Evolutionary conservation across 208 protist genomes (phyloP).

Genomic region (Entamoeba moshkovskii): DNA sequence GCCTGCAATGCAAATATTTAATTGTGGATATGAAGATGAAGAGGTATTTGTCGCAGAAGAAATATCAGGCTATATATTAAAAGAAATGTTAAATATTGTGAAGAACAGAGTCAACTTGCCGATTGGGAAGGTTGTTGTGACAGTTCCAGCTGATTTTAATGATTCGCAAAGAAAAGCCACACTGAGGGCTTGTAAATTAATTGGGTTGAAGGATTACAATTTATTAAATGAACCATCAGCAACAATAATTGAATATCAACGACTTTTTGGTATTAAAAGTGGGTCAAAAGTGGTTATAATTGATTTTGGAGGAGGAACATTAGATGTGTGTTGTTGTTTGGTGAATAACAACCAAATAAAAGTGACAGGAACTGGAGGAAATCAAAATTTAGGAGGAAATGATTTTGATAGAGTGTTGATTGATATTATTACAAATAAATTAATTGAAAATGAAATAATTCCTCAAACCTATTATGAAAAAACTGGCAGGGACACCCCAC

Average conservation of each 20-base stretch:
- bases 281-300: too few species aligned
- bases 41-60: not conserved
- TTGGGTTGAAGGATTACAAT: not conserved
- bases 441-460: not conserved
- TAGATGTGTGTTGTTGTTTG: not conserved
- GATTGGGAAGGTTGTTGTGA: not conserved
- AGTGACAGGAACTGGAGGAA: not conserved
- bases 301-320: not conserved
- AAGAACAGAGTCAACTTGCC: not conserved
- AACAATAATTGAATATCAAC: not conserved
- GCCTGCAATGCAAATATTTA: not conserved
- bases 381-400: not conserved
- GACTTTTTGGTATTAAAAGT: too few species aligned
- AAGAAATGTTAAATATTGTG: not conserved
- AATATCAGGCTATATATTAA: not conserved
- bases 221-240: constrained; percentile 1
- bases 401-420: not conserved
- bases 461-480: not conserved
- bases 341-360: not conserved
- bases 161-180: not conserved
- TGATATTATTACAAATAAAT: not conserved
- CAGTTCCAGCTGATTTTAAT: constrained; percentile 3
- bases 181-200: not conserved
- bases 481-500: not conserved
- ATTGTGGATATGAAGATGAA: not conserved